Conservation (phyloP, 2,329 filamentous ascomycete genomes). For the Chalaropsis ovoidea region DNA sequence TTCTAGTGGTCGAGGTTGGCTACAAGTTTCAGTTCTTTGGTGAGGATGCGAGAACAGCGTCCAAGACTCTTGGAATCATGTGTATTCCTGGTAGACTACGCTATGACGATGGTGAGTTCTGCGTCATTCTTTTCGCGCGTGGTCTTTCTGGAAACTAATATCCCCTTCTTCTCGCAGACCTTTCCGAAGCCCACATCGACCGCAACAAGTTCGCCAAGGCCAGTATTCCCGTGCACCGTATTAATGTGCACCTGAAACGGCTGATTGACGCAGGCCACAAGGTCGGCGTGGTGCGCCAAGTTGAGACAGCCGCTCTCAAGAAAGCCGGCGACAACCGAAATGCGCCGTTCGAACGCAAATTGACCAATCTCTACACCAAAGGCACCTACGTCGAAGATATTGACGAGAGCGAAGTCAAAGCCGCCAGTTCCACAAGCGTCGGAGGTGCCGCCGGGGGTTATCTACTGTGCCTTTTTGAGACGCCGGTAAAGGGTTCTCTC, state of each 20-base stretch:
- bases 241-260: slow-evolving; percentile 88
- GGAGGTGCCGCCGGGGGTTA: slow-evolving; percentile 62
- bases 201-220: slow-evolving; percentile 71
- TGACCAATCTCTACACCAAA: slow-evolving; percentile 96
- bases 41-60: slow-evolving; percentile 80
- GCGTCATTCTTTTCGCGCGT: slow-evolving; percentile 23
- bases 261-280: slow-evolving; percentile 89
- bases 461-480: slow-evolving; percentile 82
- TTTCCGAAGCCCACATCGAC: slow-evolving; percentile 83
- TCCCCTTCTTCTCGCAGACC: slow-evolving; percentile 40
- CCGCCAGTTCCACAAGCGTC: slow-evolving; percentile 49
- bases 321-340: slow-evolving; percentile 92
- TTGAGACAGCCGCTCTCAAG: slow-evolving; percentile 92
- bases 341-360: slow-evolving; percentile 78
- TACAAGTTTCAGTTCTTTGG: slow-evolving; percentile 98
- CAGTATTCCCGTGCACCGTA: slow-evolving; percentile 82
- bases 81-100: slow-evolving; percentile 93
- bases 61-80: slow-evolving; percentile 85
- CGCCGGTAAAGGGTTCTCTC: slow-evolving; percentile 60
- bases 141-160: slow-evolving; percentile 14
- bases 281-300: slow-evolving; percentile 85
- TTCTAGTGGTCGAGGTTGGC: slow-evolving; percentile 88
- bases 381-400: slow-evolving; percentile 94
- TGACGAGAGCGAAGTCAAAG: slow-evolving; percentile 44
- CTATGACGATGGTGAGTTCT: slow-evolving; percentile 69